Evolutionary conservation across 306 rosid species (phyloP).

Genomic region (Pterocarpus santalinus): DNA sequence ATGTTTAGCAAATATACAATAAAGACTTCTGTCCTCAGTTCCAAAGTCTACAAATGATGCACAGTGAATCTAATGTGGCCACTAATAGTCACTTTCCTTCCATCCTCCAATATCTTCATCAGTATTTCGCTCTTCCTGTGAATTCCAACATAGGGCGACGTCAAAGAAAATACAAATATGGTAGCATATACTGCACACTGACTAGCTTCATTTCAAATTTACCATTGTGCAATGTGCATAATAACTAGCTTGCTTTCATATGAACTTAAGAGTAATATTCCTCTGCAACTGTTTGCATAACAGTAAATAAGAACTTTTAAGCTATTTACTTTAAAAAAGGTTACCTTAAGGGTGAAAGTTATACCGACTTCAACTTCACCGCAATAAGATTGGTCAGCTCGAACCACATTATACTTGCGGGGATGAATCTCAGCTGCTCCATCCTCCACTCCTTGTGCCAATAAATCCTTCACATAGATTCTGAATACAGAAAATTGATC

Average conservation of each 20-base stretch:
- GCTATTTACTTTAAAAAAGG: neutral
- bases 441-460: constrained; percentile 67
- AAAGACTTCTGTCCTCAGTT: constrained; percentile 26
- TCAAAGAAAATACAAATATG: constrained; percentile 35
- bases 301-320: constrained; percentile 12
- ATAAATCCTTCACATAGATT: constrained; percentile 63
- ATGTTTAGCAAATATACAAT: constrained; percentile 17
- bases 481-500: constrained; percentile 26
- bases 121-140: constrained; percentile 54
- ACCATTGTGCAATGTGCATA: constrained; percentile 6
- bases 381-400: constrained; percentile 58
- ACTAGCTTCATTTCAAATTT: constrained; percentile 27
- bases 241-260: constrained; percentile 9
- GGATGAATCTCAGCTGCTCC: constrained; percentile 66
- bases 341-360: constrained; percentile 69
- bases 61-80: constrained; percentile 3
- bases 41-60: constrained; percentile 38
- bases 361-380: constrained; percentile 87
- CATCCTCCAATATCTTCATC: constrained; percentile 72
- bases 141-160: constrained; percentile 44
- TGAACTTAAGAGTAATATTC: constrained; percentile 16
- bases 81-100: constrained; percentile 62
- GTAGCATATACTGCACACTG: neutral
- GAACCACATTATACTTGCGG: constrained; percentile 69
- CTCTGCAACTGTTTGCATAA: constrained; percentile 22